Conservation (phyloP, 306 rosid species). For the Inga leiocalycina region DNA sequence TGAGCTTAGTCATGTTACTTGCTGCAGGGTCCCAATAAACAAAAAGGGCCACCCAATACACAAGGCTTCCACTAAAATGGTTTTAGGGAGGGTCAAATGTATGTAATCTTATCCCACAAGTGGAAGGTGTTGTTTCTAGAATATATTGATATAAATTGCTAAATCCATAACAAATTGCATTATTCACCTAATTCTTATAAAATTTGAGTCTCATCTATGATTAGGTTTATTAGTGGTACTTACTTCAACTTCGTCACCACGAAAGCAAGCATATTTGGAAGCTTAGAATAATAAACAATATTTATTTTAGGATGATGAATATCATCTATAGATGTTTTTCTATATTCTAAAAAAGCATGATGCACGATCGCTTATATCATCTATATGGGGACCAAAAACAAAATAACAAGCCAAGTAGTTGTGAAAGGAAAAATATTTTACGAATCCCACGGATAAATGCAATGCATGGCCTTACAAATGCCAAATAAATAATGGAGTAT, state of each 20-base stretch:
- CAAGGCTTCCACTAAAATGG: too few relatives aligned
- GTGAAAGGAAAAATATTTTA: too few relatives aligned
- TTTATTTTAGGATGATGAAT: too few relatives aligned
- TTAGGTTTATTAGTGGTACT: too few relatives aligned
- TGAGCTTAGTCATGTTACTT: constrained; percentile 27
- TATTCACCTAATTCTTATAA: not conserved
- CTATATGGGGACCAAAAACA: not conserved
- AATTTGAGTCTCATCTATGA: not conserved
- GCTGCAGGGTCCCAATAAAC: constrained; percentile 50
- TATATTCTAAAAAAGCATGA: not conserved
- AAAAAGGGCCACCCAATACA: not conserved
- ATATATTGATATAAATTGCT: too few relatives aligned
- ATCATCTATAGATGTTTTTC: not conserved
- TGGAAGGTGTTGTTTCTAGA: too few relatives aligned
- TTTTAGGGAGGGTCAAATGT: too few relatives aligned
- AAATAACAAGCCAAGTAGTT: too few relatives aligned
- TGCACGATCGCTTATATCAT: not conserved
- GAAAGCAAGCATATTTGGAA: not conserved
- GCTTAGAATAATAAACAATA: not conserved
- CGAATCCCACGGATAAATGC: not conserved
- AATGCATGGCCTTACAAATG: not conserved
- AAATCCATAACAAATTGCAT: too few relatives aligned
- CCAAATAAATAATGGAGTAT: not conserved
- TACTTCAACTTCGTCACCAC: not conserved
- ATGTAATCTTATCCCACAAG: too few relatives aligned